A percentile compares a stretch with the other conserved stretches of the same genome.
Conservation (phyloP, 2,329 filamentous ascomycete genomes). For the Acrodontium crateriforme region DNA sequence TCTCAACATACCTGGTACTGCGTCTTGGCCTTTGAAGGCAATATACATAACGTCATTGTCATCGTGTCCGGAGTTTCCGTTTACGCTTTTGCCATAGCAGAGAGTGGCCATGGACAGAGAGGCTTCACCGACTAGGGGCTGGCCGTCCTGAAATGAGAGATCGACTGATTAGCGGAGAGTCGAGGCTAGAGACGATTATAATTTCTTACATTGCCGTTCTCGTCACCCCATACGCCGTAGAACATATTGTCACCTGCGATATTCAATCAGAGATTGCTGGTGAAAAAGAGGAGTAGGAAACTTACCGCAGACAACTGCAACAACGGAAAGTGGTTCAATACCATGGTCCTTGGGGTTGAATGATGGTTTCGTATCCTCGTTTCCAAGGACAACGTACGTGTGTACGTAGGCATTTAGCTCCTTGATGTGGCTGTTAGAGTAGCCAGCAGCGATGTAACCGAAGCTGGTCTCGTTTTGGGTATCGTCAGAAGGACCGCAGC, state of each 20-base stretch:
- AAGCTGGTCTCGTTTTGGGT: constrained; percentile 38
- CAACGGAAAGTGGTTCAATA: constrained; percentile 39
- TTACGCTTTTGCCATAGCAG: constrained; percentile 38
- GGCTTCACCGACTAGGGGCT: constrained; percentile 35
- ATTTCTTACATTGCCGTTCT: constrained; percentile 46
- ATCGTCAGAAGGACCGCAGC: constrained; percentile 31
- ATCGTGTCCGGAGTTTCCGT: constrained; percentile 42
- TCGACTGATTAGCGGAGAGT: too few species aligned
- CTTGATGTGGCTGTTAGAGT: constrained; percentile 2
- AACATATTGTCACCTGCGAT: constrained; percentile 17
- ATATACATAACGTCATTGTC: constrained; percentile 48
- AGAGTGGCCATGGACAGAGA: constrained; percentile 44
- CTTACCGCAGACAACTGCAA: constrained; percentile 41
- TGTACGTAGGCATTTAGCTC: constrained; percentile 41
- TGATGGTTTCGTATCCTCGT: constrained; percentile 22
- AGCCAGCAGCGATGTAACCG: constrained; percentile 4
- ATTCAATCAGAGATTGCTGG: neutral
- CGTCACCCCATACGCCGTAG: constrained; percentile 50
- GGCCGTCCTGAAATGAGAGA: too few species aligned
- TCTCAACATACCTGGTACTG: too few species aligned
- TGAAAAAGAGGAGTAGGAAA: constrained; percentile 23
- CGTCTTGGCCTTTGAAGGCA: constrained; percentile 39
- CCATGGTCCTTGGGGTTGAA: constrained; percentile 19
- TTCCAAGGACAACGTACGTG: constrained; percentile 42
- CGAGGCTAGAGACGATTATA: too few species aligned